Base-by-base conservation (phyloP, 495 filamentous ascomycete species). In the Aspergillus carlsbadensis region DNA sequence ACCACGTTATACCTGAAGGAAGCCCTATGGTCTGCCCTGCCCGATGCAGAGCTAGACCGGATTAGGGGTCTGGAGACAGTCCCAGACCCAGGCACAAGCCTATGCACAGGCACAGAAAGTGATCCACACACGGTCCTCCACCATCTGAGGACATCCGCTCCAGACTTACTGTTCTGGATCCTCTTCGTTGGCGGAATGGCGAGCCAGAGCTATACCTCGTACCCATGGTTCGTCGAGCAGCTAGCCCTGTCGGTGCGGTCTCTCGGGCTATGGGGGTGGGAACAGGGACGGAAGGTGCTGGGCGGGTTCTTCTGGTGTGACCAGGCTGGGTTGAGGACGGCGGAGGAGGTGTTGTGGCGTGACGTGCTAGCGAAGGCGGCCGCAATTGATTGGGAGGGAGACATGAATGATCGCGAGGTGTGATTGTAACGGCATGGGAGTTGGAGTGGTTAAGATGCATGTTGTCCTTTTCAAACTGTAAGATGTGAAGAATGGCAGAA, bases 131-230 rank as follows among this genome's bases (percentile, higher is more conserved):
- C 26, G 4, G 8, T 29, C 26, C 26, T 29, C 26, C 26, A 29
- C 26, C 26, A 29, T 8, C 3, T 29, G 17, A 41, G 18, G 17
- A 3, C 35, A 6, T 11, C 22, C 26, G n/a, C 53, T 11, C 43
- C 53, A 8, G 53, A 56, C 11, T 43, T 56, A 2, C 36, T 41
- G 7, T 48, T 56, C 42, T 56, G 53, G 53, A 41, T 56, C 8
- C 53, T 56, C 14, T 48, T 56, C 21, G 10, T 56, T 5, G 53
- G 53, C 13, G 43, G 43, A 2, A 24, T 48, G 33, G 53, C 53
- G 7, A 48, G 42, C 14, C 53, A 41, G 20, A 43, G 53, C 5
- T 47, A 47, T 18, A 11, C 18, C 6, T 34, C 3, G 2, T 43
- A 48, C 36, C 2, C 41, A 0, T 56, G 53, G 53, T 56, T 56